Evolutionary conservation across 2,329 filamentous ascomycete species (phyloP).

Genomic region (Aspergillus oerlinghausenensis): DNA sequence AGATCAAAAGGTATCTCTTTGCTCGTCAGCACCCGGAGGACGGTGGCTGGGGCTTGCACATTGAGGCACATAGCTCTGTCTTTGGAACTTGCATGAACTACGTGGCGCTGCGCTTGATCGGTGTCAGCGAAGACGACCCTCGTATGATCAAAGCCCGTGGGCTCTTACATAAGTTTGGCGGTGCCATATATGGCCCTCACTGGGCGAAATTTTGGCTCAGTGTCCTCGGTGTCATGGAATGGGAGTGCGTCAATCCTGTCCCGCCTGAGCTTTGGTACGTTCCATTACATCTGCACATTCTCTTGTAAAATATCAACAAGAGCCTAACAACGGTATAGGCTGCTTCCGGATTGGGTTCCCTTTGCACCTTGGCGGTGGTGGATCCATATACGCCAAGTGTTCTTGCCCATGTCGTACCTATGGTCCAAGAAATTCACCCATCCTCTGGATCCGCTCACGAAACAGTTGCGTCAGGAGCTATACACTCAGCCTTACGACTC

Average conservation of each 20-base stretch:
- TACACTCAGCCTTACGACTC: constrained; percentile 72
- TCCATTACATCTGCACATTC: neutral
- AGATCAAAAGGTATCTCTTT: constrained; percentile 89
- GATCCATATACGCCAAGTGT: constrained; percentile 98
- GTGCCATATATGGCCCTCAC: constrained; percentile 77
- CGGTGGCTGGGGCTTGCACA: constrained; percentile 96
- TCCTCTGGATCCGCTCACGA: constrained; percentile 69
- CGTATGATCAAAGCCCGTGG: constrained; percentile 80
- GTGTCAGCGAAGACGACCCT: constrained; percentile 76
- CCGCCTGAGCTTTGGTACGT: constrained; percentile 82
- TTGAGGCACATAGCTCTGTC: constrained; percentile 86
- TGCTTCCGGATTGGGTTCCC: constrained; percentile 85
- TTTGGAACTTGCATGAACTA: constrained; percentile 93
- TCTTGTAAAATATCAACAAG: constrained; percentile 4
- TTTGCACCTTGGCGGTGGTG: constrained; percentile 93
- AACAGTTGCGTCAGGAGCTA: constrained; percentile 71
- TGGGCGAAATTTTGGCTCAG: constrained; percentile 98
- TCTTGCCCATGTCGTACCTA: constrained; percentile 83
- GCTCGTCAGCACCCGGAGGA: constrained; percentile 79
- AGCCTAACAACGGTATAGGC: constrained; percentile 32
- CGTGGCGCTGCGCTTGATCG: constrained; percentile 70
- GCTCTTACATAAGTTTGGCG: constrained; percentile 78
- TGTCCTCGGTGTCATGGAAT: constrained; percentile 73
- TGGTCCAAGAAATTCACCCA: constrained; percentile 79
- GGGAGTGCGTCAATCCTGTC: constrained; percentile 91